These are phyloP conservation scores for Prunus yedoensis DNA, from an alignment of 331 rosid species.

Conservation along the genomic window DNA sequence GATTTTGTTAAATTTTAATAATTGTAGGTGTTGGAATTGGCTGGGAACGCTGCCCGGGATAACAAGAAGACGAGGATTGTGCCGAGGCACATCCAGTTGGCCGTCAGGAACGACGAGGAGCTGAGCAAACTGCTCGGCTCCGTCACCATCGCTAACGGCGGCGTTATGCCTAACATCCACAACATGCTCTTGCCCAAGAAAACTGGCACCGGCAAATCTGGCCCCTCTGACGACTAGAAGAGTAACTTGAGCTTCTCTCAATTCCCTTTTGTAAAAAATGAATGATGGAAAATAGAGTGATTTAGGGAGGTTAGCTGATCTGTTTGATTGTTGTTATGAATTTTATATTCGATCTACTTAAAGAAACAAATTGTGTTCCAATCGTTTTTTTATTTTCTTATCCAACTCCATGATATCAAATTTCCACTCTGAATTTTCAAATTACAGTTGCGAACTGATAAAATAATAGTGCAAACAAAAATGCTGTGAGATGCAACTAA, in stretches of 20 bases:
- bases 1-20: not conserved
- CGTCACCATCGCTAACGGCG: slow-evolving; percentile 40
- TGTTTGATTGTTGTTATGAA: not conserved
- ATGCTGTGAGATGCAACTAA: not conserved
- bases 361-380: not conserved
- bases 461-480: not conserved
- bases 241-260: not conserved
- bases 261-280: slow-evolving; percentile 8
- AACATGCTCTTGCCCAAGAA: slow-evolving; percentile 36
- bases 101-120: slow-evolving; percentile 38
- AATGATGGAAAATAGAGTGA: not conserved
- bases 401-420: not conserved
- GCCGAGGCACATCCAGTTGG: slow-evolving; percentile 40
- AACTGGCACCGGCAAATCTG: slow-evolving; percentile 10
- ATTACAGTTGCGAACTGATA: not conserved
- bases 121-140: slow-evolving; percentile 32
- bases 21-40: slow-evolving; percentile 37
- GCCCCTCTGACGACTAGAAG: slow-evolving; percentile 2
- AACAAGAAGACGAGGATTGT: slow-evolving; percentile 43
- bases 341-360: not conserved
- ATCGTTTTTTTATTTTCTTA: not conserved
- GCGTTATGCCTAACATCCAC: slow-evolving; percentile 44
- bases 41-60: slow-evolving; percentile 44
- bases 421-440: not conserved
- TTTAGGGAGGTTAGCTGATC: not conserved